phyloP scores from a whole-genome alignment of 2,329 filamentous ascomycete species.

The Dothideomycetidae sp. region DNA sequence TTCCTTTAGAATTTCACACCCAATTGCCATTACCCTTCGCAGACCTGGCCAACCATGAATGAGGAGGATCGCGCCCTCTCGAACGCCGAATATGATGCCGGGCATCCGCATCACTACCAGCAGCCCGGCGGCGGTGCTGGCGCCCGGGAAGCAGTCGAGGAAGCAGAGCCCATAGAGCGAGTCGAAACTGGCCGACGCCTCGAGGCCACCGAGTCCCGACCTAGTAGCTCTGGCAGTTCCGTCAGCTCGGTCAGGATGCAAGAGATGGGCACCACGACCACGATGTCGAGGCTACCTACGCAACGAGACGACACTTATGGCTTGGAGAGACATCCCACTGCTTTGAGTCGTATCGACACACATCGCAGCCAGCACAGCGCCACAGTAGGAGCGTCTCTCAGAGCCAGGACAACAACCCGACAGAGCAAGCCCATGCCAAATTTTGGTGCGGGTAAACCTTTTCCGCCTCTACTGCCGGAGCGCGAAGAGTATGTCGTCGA shows the following conservation, averaged over 20 bases:
- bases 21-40: too few relatives aligned
- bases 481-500: conserved; percentile 66
- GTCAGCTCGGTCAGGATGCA: conserved; percentile 24
- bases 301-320: conserved; percentile 38
- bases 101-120: conserved; percentile 15
- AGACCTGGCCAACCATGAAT: conserved; percentile 27
- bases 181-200: conserved; percentile 27
- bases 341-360: conserved; percentile 57
- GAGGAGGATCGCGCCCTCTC: conserved; percentile 41
- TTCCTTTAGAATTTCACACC: too few relatives aligned
- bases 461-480: conserved; percentile 54
- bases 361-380: conserved; percentile 53
- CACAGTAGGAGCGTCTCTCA: conserved; percentile 48
- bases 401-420: conserved; percentile 29
- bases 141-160: conserved; percentile 8
- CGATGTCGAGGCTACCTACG: conserved; percentile 48
- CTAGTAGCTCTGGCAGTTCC: conserved; percentile 36
- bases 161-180: conserved; percentile 5
- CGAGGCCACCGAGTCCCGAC: conserved; percentile 41
- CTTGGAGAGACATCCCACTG: conserved; percentile 54
- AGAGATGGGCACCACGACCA: conserved; percentile 21
- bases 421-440: conserved; percentile 47
- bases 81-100: conserved; percentile 42
- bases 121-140: conserved; percentile 21
- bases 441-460: conserved; percentile 62